phyloP scores from a whole-genome alignment of 192 early-diverging fungal species.

The Entomortierella chlamydospora region DNA sequence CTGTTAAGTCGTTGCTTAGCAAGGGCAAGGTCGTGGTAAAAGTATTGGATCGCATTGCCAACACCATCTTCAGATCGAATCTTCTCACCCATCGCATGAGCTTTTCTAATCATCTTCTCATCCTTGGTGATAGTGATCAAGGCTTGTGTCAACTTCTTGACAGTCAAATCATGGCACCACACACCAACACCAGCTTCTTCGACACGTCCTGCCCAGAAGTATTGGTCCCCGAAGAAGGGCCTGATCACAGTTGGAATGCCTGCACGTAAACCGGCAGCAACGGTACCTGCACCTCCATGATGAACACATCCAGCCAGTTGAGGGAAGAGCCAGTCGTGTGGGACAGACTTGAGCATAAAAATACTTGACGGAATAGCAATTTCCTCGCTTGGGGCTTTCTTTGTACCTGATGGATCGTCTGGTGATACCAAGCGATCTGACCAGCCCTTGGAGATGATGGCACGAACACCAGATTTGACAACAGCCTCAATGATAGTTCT shows the following conservation, averaged over 20 bases:
- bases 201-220: constrained; percentile 79
- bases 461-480: constrained; percentile 68
- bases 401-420: constrained; percentile 24
- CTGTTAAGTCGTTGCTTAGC: constrained; percentile 56
- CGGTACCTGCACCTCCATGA: constrained; percentile 85
- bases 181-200: constrained; percentile 73
- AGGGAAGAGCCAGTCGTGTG: constrained; percentile 86
- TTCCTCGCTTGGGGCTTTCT: constrained; percentile 37
- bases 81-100: constrained; percentile 59
- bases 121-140: constrained; percentile 66
- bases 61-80: constrained; percentile 73
- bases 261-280: constrained; percentile 76
- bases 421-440: constrained; percentile 60
- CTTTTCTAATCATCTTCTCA: constrained; percentile 63
- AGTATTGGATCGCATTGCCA: constrained; percentile 64
- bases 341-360: constrained; percentile 68
- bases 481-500: constrained; percentile 73
- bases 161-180: constrained; percentile 66
- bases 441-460: constrained; percentile 82
- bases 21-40: constrained; percentile 71
- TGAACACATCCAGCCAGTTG: constrained; percentile 73
- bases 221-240: constrained; percentile 78
- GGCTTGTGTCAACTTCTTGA: constrained; percentile 62
- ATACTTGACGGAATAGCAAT: constrained; percentile 63
- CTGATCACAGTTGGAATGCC: constrained; percentile 78